Base-by-base conservation (phyloP, 225 moss, liverwort and hornwort species). In the Polytrichum commune region DNA sequence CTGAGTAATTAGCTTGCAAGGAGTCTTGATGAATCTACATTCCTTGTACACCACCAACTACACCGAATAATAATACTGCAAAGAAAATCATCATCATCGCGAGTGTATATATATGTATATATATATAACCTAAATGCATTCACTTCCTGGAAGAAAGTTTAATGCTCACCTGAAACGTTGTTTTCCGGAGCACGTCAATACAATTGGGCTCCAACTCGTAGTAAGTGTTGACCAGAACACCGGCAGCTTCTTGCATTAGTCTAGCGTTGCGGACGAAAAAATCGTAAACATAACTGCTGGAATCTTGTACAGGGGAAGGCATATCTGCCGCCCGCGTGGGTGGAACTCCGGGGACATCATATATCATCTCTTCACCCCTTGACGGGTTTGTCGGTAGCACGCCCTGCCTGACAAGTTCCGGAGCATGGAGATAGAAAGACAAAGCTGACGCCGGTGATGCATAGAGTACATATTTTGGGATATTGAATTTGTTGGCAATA, bases 281-380 rank as follows among this genome's bases (percentile, higher is more conserved):
- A 19, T 68, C 0, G 33, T 78, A 86, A 0, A 19, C 0, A 55
- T 23, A 80, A 1, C 4, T 2, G 28, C 70, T 74, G 8, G 73
- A 27, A 60, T 81, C 60, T 63, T 78, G 83, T 64, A 83, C 64
- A 7, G 86, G 78, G 46, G 86, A 72, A 38, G 80, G 86, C 74
- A 86, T 68, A 67, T 86, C 86, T 2, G 76, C 78, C 35, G 81
- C 23, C 19, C 86, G 81, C 4, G 78, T 86, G 1, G 86, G 83
- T 18, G 83, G 83, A 46, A 83, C 83, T 24, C 83, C 83, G 23
- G 86, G 86, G 62, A 86, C 83, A 24, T 86, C 86, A 19, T 69
- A 46, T 27, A 83, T 38, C 19, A 81, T 71, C 29, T 83, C 80
- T 66, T 78, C 76, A 7, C 33, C 9, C 35, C 63, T 86, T 20